Conservation (phyloP, 2,329 filamentous ascomycete genomes). For the Xylaria multiplex region DNA sequence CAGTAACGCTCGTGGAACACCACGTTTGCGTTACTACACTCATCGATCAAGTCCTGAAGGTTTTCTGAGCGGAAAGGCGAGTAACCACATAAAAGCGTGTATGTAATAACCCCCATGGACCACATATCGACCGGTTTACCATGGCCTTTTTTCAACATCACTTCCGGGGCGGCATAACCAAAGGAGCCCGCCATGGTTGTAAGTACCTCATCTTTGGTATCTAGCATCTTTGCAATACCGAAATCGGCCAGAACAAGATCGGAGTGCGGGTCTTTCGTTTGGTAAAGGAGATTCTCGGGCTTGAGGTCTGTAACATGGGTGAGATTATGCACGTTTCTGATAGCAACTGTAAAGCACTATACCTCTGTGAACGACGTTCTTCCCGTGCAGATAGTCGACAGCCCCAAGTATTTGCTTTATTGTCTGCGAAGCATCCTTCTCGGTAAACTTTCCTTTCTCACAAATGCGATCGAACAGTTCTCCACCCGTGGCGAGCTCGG, state of each 20-base stretch:
- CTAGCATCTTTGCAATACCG: slow-evolving; percentile 97
- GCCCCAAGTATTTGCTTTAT: slow-evolving; percentile 94
- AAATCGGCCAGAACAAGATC: slow-evolving; percentile 95
- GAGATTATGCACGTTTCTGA: slow-evolving; percentile 21
- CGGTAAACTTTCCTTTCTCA: slow-evolving; percentile 96
- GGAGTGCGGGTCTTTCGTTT: slow-evolving; percentile 79
- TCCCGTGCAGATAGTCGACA: slow-evolving; percentile 92
- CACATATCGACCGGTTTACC: slow-evolving; percentile 99
- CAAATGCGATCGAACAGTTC: slow-evolving; percentile 98
- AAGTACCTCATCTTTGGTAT: slow-evolving; percentile 87
- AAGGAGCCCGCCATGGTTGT: slow-evolving; percentile 99
- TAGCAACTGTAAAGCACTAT: slow-evolving; percentile 38
- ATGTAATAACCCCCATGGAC: slow-evolving; percentile 98
- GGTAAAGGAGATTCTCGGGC: slow-evolving; percentile 95
- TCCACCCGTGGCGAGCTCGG: slow-evolving; percentile 92
- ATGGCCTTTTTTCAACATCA: slow-evolving; percentile 97
- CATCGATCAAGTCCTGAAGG: slow-evolving; percentile 90
- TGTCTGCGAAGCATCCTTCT: slow-evolving; percentile 96
- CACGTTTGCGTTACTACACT: slow-evolving; percentile 84
- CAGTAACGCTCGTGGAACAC: slow-evolving; percentile 98
- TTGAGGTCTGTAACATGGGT: slow-evolving; percentile 77
- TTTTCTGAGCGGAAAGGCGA: slow-evolving; percentile 97
- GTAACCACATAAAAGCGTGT: slow-evolving; percentile 97
- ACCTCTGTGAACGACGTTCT: slow-evolving; percentile 97
- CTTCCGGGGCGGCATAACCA: slow-evolving; percentile 95